These are phyloP conservation scores for Vitis hybrid DNA, from an alignment of 177 flowering plant genomes.

Conservation along the genomic window DNA sequence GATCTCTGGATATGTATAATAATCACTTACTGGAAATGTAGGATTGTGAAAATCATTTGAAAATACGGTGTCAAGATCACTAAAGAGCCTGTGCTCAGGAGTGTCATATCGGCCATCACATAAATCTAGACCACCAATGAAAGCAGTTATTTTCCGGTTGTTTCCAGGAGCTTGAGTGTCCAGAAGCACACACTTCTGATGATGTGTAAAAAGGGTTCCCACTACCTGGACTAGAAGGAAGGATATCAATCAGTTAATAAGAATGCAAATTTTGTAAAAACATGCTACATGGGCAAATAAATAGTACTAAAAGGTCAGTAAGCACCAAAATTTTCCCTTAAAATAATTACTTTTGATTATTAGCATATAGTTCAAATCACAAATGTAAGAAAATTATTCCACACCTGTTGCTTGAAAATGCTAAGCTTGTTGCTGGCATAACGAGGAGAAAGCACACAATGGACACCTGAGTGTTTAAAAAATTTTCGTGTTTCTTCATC, in stretches of 20 bases:
- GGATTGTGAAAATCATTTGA: conserved; percentile 65
- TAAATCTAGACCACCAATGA: conserved; percentile 69
- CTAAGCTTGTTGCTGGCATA: conserved; percentile 76
- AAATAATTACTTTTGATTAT: not conserved
- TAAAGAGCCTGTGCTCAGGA: conserved; percentile 70
- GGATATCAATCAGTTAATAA: conserved; percentile 14
- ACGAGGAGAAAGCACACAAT: conserved; percentile 66
- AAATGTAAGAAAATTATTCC: not conserved
- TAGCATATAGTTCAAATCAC: not conserved
- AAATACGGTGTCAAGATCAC: conserved; percentile 56
- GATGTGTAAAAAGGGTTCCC: conserved; percentile 77
- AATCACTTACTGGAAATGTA: conserved; percentile 52
- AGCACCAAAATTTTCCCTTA: not conserved
- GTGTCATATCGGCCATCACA: conserved; percentile 84
- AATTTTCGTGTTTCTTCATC: conserved; percentile 75
- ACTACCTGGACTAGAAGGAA: conserved; percentile 53
- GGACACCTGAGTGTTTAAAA: conserved; percentile 58
- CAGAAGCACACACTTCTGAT: conserved; percentile 69
- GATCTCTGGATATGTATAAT: not conserved
- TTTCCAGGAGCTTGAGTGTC: conserved; percentile 65
- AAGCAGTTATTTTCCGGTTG: conserved; percentile 61
- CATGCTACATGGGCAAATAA: not conserved
- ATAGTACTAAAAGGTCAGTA: not conserved
- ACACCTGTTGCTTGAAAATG: conserved; percentile 62
- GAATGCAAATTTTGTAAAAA: not conserved